A percentile compares a stretch with the other conserved stretches of the same genome.
Conservation (phyloP, 2,329 filamentous ascomycete species). For the Colletotrichum sp. region DNA sequence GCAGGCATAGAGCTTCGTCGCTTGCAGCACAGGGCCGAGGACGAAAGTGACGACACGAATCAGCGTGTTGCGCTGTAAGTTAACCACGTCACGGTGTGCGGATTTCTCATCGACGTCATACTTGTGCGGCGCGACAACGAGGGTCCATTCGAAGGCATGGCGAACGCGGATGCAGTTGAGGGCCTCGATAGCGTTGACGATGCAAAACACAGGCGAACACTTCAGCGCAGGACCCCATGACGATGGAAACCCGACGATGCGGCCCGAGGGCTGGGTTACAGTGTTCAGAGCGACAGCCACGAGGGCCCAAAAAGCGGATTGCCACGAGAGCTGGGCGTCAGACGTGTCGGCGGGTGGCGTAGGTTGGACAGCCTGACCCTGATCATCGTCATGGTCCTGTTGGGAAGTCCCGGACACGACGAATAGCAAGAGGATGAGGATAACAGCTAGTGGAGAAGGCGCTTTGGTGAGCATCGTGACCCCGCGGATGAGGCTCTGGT, state of each 20-base stretch:
- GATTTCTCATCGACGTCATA: background rate
- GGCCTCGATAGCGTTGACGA: background rate
- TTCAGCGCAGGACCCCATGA: background rate
- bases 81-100: background rate
- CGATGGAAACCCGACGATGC: background rate
- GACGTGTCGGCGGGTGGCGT: background rate
- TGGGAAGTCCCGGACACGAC: background rate
- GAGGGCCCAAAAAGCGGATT: background rate
- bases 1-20: background rate
- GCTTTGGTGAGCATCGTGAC: background rate
- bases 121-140: background rate
- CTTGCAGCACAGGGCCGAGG: background rate
- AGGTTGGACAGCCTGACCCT: background rate
- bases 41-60: background rate
- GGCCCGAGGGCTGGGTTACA: background rate
- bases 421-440: background rate
- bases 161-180: background rate
- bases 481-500: constrained; percentile 3
- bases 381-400: background rate
- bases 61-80: background rate
- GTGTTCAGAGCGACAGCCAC: background rate
- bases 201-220: background rate
- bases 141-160: background rate
- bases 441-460: background rate
- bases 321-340: background rate